Evolutionary conservation across 768 basidiomycete species (phyloP).

Genomic region (Phanerodontia chrysosporium): DNA sequence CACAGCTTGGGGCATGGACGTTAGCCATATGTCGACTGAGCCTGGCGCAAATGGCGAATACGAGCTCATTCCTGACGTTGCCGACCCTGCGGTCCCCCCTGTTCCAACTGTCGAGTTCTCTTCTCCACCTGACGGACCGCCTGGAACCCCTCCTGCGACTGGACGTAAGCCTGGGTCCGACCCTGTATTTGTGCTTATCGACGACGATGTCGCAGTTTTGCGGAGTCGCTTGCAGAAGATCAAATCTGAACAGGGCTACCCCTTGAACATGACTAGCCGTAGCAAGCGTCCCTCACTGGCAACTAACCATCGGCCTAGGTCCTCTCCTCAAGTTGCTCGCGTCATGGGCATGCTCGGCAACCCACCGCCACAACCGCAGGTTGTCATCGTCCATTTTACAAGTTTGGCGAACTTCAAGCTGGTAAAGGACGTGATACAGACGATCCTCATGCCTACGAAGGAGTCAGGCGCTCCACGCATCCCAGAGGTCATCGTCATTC

Average conservation of each 20-base stretch:
- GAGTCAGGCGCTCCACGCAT: conserved; percentile 39
- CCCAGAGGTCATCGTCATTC: conserved; percentile 94
- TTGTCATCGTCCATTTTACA: conserved; percentile 85
- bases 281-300: conserved; percentile 65
- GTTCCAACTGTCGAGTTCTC: conserved; percentile 1
- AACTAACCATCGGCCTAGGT: conserved; percentile 67
- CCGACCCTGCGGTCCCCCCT: neutral
- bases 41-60: conserved; percentile 42
- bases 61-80: conserved; percentile 15
- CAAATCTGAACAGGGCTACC: conserved; percentile 50
- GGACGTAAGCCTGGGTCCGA: conserved; percentile 15
- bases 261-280: conserved; percentile 36
- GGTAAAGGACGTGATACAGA: conserved; percentile 82
- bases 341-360: conserved; percentile 32
- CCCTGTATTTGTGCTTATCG: conserved; percentile 77
- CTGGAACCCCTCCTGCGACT: conserved; percentile 11
- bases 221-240: conserved; percentile 69
- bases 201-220: conserved; percentile 84
- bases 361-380: conserved; percentile 23
- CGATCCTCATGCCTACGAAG: conserved; percentile 46
- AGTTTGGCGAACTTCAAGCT: conserved; percentile 84
- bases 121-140: neutral
- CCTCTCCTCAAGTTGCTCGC: conserved; percentile 75
- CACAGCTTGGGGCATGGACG: conserved; percentile 93
- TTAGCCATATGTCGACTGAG: conserved; percentile 71